phyloP scores from a whole-genome alignment of 2,329 filamentous ascomycete species.

The Colletotrichum aenigma region DNA sequence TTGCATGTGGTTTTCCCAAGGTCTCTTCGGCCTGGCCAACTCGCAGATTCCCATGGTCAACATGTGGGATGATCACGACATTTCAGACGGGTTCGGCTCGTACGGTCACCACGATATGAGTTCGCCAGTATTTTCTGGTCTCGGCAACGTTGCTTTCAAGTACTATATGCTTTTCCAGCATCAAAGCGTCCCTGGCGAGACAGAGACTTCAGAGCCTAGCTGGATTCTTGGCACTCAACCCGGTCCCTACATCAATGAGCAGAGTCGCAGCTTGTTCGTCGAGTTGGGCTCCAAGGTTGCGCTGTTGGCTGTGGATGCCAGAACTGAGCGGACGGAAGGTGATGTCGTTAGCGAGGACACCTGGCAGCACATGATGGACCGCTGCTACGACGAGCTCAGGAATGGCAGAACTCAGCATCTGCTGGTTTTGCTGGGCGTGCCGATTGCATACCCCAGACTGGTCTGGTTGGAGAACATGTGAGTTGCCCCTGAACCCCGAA shows the following conservation, averaged over 20 bases:
- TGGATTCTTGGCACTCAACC: conserved; percentile 83
- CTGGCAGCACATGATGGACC: conserved; percentile 85
- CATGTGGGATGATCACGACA: conserved; percentile 95
- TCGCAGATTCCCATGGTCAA: conserved; percentile 98
- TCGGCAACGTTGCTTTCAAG: conserved; percentile 94
- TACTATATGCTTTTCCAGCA: conserved; percentile 99
- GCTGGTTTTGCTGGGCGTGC: conserved; percentile 84
- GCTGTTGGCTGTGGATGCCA: conserved; percentile 86
- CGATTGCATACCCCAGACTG: conserved; percentile 77
- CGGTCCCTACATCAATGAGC: conserved; percentile 89
- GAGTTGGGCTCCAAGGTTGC: conserved; percentile 78
- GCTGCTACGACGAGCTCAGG: conserved; percentile 80
- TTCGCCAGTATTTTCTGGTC: conserved; percentile 84
- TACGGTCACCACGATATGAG: conserved; percentile 93
- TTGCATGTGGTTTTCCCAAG: conserved; percentile 94
- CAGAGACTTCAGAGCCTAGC: conserved; percentile 82
- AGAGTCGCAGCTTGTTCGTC: conserved; percentile 86
- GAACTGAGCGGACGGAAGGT: conserved; percentile 86
- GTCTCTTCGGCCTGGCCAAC: conserved; percentile 89
- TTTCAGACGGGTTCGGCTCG: conserved; percentile 90
- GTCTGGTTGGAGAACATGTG: conserved; percentile 76
- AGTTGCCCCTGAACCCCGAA: conserved; percentile 32
- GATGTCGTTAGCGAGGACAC: conserved; percentile 82
- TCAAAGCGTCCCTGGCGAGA: conserved; percentile 83
- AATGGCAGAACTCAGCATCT: conserved; percentile 89